Percentiles rank a stretch among this genome's conserved stretches.
These are phyloP conservation scores for Aspergillus melleus DNA, from an alignment of 2,329 filamentous ascomycete species.

Conservation along the genomic window DNA sequence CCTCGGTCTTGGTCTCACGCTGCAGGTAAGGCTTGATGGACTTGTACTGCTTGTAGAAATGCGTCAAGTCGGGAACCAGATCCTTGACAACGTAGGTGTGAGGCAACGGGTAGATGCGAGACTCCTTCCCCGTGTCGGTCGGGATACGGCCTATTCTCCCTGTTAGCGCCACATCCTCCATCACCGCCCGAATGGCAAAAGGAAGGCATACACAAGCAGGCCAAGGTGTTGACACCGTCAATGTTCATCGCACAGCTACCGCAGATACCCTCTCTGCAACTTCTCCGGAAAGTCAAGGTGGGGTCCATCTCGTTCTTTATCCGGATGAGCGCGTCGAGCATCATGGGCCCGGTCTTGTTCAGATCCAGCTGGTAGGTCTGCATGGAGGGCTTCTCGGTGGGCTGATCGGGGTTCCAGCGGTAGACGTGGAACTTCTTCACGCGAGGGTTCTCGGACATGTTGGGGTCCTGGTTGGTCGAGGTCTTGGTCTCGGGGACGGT, in stretches of 20 bases:
- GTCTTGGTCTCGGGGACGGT: conserved; percentile 54
- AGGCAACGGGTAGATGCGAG: conserved; percentile 95
- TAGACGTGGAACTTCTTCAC: conserved; percentile 98
- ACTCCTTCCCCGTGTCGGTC: conserved; percentile 73
- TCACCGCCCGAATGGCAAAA: background rate
- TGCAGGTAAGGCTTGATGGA: conserved; percentile 99
- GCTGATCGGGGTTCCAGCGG: conserved; percentile 95
- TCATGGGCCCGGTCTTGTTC: conserved; percentile 99
- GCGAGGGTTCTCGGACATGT: conserved; percentile 55
- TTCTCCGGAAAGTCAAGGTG: conserved; percentile 91
- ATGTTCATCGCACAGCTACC: conserved; percentile 99
- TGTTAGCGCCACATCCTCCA: conserved; percentile 11
- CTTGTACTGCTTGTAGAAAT: conserved; percentile 99
- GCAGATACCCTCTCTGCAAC: conserved; percentile 97
- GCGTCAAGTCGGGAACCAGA: conserved; percentile 93
- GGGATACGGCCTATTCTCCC: conserved; percentile 78
- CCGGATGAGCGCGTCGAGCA: conserved; percentile 91
- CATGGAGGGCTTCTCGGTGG: conserved; percentile 90
- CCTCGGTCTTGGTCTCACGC: conserved; percentile 76
- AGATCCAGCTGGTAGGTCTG: conserved; percentile 92
- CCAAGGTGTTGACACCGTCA: conserved; percentile 95
- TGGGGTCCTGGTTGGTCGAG: conserved; percentile 61
- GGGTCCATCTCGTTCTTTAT: conserved; percentile 99
- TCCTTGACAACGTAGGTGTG: conserved; percentile 99
- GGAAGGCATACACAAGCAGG: conserved; percentile 81